Percentiles rank a stretch among this genome's conserved stretches.
Conservation (phyloP, 176 grass and related monocot species). For the Oryza glumipatula region DNA sequence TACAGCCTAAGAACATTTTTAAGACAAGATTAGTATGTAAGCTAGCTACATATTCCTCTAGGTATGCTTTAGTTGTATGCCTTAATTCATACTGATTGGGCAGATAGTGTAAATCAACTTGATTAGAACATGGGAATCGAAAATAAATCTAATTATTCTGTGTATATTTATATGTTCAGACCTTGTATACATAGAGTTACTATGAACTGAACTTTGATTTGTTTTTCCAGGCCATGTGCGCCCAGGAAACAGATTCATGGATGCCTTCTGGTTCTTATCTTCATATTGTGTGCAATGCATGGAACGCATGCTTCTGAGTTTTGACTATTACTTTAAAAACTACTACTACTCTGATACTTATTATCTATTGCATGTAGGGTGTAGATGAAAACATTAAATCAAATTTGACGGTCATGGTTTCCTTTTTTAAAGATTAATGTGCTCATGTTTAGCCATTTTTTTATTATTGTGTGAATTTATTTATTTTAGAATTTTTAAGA, state of each 20-base stretch:
- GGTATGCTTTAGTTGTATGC: too few species aligned
- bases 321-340: neutral
- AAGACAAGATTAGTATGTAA: too few species aligned
- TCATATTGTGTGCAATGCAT: neutral
- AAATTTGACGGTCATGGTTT: neutral
- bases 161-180: neutral
- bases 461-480: neutral
- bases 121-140: too few species aligned
- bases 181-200: neutral
- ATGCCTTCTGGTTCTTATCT: neutral
- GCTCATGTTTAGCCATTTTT: neutral
- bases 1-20: too few species aligned
- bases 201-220: too few species aligned
- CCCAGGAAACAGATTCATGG: neutral
- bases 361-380: neutral
- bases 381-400: neutral
- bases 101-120: too few species aligned
- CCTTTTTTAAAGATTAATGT: neutral
- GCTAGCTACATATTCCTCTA: too few species aligned
- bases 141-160: too few species aligned
- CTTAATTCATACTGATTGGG: too few species aligned
- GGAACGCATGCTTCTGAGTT: neutral
- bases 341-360: neutral
- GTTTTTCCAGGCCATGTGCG: too few species aligned
- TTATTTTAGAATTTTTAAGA: neutral